Base-by-base conservation (phyloP, 148 eudicot genomes). In the Drosera capensis region DNA sequence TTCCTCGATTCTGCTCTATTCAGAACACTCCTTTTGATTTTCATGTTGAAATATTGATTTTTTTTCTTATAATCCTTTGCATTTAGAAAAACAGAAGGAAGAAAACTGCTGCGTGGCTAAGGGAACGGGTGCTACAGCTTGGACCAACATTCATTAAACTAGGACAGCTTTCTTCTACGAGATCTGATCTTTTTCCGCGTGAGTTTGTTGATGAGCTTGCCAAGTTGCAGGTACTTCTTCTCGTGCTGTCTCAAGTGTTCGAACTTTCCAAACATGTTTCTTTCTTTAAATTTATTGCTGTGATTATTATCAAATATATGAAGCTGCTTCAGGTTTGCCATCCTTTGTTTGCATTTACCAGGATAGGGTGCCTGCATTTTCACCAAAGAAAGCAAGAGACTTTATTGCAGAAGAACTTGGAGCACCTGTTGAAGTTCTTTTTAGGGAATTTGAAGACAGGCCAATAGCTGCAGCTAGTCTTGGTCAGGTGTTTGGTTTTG, bases 401-500 rank as follows among this genome's bases (percentile, higher is more conserved):
- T 74, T 92, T 51, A 81, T 92, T 46, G 64, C 71, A 38, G 60
- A 58, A 51, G 95, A 92, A 58, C 69, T 92, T 53, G 95, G 95
- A 52, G 88, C 83, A 34, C 87, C 99, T 18, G 79, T 85, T 20
- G 64, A 76, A 18, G 22, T 78, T 23, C 67, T 92, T 2, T 92
- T 75, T 52, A 76, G 52, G 73, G 94, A 70, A 61, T 92, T 92
- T 68, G 95, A 92, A 74, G 99, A 92, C 16, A 71, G 46, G 54
- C 95, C 99, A 21, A 79, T 85, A 58, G 94, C 99, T 52, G 95
- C 99, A 42, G 99, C 99, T 70, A 92, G 99, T 68, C 95, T 90
- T 77, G 99, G 99, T 64, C 99, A 92, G 99, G 99, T 92, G 57
- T 52, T 50, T 64, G 67, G 45, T 58, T 39, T 34, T 60, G 20